Evolutionary conservation across 148 eudicot genomes (phyloP), one percentile per base, ranked within the genome.

Genomic region (Fagopyrum homotropicum): DNA sequence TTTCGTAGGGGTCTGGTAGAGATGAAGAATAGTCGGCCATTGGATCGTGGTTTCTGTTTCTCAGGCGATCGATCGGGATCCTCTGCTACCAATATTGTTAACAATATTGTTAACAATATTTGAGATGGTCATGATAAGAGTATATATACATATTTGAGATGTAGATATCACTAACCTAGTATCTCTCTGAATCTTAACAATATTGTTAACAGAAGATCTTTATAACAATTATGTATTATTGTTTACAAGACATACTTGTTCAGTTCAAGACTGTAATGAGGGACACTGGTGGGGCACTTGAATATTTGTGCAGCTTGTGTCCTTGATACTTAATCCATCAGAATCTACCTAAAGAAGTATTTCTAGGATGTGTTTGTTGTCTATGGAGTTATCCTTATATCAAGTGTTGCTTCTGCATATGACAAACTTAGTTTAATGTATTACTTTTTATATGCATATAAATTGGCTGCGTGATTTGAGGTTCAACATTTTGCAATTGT

Each of bases 341-440:
- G 46, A 35, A 66, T 35, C 71, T 66, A 40, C 71, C 47, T 66
- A 40, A 43, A 40, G 4, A 40, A 4, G 0, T 40, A 66, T 12
- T 35, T 6, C 0, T 40, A 40, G 43, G 46, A 4, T 66, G 43
- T 43, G 45, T 35, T 66, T 49, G 9, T 60, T 66, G 47, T 15
- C 46, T 66, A 66, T 15, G 45, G 19, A 35, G 6, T 9, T 11
- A 29, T 9, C 8, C 44, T 12, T 63, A 9, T 43, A 4, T 66
- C 17, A 12, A 9, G 47, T 14, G n/a, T 40, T 66, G 43, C 17
- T 35, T 66, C 47, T 66, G 47, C 11, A 66, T 66, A 35, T 66
- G 7, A 43, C 71, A 11, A 5, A 66, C 71, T 66, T 66, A 43
- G 71, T 14, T 66, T 66, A 66, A 66, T 66, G 47, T 40, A 14